Base-by-base conservation (phyloP, 805 yeast genomes). In the Candida vartiovaarae region DNA sequence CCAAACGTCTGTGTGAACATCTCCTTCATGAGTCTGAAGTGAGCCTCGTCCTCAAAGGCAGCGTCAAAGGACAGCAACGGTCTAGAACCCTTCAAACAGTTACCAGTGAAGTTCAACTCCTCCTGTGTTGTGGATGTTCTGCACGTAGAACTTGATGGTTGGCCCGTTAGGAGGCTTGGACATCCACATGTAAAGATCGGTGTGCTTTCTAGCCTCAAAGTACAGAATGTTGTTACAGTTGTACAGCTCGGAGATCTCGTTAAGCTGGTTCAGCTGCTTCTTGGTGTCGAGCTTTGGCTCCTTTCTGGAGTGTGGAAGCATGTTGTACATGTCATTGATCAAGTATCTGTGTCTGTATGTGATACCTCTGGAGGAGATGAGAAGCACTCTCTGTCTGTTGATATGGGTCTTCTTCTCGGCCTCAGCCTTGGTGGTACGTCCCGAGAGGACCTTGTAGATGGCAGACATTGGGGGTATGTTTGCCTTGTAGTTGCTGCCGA, bases 91-190 rank as follows among this genome's bases (percentile, higher is more conserved):
- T 84, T 87, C 51, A 93, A 71, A 61, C 96, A 88, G 68, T 93
- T 93, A 41, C 99, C 99, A 9, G 96, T 89, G 69, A 93, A 93
- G 63, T 93, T 90, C 51, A 93, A 72, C 66, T 93, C 99, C 60
- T 90, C 96, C 72, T n/a, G 89, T 78, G 31, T 98, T 93, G 65
- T 93, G 98, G 67, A 93, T 73, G 66, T 93, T 93, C 67, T 91
- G 96, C 47, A 93, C 76, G 62, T 84, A 93, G 65, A 93, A 91
- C 66, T 93, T 93, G 57, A 86, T 70, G 25, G 97, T 91, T 47
- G 99, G 99, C 1, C 99, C 99, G 63, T 93, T 91, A 36, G 99
- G 99, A 28, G 98, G 93, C 66, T 93, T 91, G 31, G 96, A 78
- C 51, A 93, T 64, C 96, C 97, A 93, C 64, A 93, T 65, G 64